phyloP scores from a whole-genome alignment of 108 stramenopile species.

The Stephanodiscus triporus region DNA sequence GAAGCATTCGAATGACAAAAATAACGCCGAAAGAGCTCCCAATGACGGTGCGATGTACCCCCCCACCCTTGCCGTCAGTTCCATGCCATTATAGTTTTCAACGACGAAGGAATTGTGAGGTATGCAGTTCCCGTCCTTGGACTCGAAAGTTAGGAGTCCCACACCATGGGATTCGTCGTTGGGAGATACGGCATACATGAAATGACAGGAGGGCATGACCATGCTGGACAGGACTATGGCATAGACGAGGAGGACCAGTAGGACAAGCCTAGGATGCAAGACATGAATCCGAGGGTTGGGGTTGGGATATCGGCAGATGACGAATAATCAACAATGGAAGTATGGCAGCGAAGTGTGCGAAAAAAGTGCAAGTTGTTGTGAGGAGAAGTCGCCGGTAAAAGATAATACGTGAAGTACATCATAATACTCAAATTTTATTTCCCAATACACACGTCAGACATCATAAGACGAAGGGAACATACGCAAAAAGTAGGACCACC shows the following conservation, averaged over 20 bases:
- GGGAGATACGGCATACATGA: not conserved
- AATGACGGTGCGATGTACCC: constrained; percentile 33
- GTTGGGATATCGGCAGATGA: no score
- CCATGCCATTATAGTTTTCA: constrained; percentile 48
- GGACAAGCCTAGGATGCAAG: not conserved
- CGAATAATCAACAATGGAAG: no score
- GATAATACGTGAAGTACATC: no score
- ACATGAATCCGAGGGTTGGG: no score
- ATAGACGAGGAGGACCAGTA: not conserved
- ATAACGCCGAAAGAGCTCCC: constrained; percentile 12
- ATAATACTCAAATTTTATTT: no score
- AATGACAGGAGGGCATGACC: constrained; percentile 4
- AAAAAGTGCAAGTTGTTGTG: not conserved
- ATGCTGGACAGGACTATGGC: not conserved
- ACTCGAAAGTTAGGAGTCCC: constrained; percentile 35
- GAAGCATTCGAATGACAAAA: constrained; percentile 30
- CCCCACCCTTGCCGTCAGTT: constrained; percentile 38
- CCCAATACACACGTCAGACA: no score
- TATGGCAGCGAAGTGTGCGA: not conserved
- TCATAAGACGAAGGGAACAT: not conserved
- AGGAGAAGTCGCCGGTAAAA: not conserved
- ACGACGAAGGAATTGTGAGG: constrained; percentile 37
- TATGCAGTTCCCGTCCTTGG: constrained; percentile 20
- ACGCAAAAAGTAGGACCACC: not conserved
- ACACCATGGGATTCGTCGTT: constrained; percentile 13